A percentile compares a stretch with the other conserved stretches of the same genome.
Evolutionary conservation across 371 early-diverging fungal species (phyloP).

Genomic region (Rhizopus delemar): DNA sequence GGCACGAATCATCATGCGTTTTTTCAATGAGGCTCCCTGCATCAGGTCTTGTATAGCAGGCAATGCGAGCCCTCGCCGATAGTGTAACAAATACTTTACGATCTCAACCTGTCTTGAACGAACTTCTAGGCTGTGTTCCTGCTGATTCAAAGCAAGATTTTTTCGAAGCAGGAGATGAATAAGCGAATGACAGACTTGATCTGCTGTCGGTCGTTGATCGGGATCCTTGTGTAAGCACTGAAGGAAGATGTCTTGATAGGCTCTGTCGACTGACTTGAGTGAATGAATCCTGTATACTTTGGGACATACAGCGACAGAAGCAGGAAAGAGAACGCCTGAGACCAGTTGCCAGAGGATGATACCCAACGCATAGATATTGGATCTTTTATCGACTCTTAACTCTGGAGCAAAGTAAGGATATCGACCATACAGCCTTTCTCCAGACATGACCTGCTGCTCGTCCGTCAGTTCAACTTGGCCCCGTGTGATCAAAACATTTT

Average conservation of each 20-base stretch:
- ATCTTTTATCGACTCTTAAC: conserved; percentile 10
- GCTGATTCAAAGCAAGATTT: background rate
- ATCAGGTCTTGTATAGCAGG: conserved; percentile 12
- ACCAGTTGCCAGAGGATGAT: conserved; percentile 50
- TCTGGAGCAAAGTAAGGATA: conserved; percentile 52
- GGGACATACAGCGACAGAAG: conserved; percentile 26
- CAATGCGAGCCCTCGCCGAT: background rate
- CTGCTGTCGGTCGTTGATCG: conserved; percentile 8
- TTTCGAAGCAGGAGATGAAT: conserved; percentile 2
- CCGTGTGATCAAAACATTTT: conserved; percentile 10
- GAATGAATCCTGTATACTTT: conserved; percentile 34
- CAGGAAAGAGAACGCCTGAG: conserved; percentile 47
- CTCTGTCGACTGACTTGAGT: conserved; percentile 1
- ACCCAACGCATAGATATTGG: conserved; percentile 44
- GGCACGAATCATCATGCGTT: conserved; percentile 22
- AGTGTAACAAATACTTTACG: conserved; percentile 11
- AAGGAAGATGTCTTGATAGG: conserved; percentile 7
- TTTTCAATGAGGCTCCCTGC: conserved; percentile 17
- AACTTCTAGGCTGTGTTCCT: background rate
- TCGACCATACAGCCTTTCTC: conserved; percentile 27
- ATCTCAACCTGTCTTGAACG: conserved; percentile 1
- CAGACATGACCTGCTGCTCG: background rate
- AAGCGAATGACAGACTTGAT: conserved; percentile 17
- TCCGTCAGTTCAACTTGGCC: conserved; percentile 3
- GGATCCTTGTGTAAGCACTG: conserved; percentile 12